Base-by-base conservation (phyloP, 768 basidiomycete species). In the Pholiota microspora region DNA sequence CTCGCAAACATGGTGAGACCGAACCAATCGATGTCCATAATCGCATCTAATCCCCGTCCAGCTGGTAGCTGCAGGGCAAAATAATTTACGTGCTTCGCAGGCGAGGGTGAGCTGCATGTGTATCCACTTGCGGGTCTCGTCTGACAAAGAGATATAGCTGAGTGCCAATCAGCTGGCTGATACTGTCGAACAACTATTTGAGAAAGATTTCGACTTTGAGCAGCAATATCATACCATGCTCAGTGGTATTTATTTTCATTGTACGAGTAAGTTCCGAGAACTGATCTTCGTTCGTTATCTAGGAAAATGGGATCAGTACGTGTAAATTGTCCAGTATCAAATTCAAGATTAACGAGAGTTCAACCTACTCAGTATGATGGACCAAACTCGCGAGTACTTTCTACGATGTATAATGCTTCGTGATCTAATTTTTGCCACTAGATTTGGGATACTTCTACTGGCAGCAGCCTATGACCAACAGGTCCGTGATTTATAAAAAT, bases 381-480 rank as follows among this genome's bases (percentile, higher is more conserved):
- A 85, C 62, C 85, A 87, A 63, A 84, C 85, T n/a, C 84, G 76
- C 77, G 52, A 55, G 73, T 61, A 18, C 32, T 44, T 25, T 21
- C 1, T 4, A 27, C 29, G 16, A 28, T 24, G 10, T 10, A 38
- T 18, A 2, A 18, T 35, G 6, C 15, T 48, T 42, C 46, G n/a
- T 34, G 28, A 0, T 24, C 54, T 24, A 32, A 28, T 25, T 23
- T 25, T 24, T 16, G 8, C 38, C 13, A 12, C n/a, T 53, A 78
- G 74, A 82, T 67, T 62, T 83, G 54, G 79, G 79, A 51, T 87
- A 84, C 56, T 81, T 76, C 57, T 86, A 88, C 67, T 87, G 86
- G 83, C 86, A 89, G 57, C 84, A 85, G 61, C 85, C 86, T 3
- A 82, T 82, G 79, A 74, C 77, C 12, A 81, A 88, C 66, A 78